Evolutionary conservation across 192 early-diverging fungal genomes (phyloP), one percentile per base, ranked within the genome.

Genomic region (Fimicolochytrium jonesii): DNA sequence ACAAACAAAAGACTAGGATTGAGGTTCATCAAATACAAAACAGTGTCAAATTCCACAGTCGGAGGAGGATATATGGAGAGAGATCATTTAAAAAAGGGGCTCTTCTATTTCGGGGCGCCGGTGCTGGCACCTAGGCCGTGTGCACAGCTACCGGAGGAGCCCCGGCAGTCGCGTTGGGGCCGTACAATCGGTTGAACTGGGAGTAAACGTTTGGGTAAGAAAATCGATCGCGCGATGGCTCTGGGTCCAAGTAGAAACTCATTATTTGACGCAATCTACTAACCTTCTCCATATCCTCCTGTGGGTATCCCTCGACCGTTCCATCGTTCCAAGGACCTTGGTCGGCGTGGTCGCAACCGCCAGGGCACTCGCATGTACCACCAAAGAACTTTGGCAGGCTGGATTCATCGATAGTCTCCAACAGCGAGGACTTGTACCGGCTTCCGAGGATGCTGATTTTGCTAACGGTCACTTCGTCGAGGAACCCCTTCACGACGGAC

Each of bases 281-380:
- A 42, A 67, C 66, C 57, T 60, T 68, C 49, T 79, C 77, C 43
- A 65, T 68, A 49, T 66, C 62, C 50, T 60, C 53, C 49, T 74
- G 57, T 18, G 80, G 80, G 59, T 74, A 82, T 23, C 80, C 80
- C 37, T 41, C 50, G 0, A 79, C 75, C 31, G 72, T 61, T 1
- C 77, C 74, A 63, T 82, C 77, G 59, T 79, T 79, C 80, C 80
- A 82, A 6, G 80, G 80, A 2, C 80, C 80, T 29, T 71, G 51
- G 55, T 82, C 80, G 7, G 68, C 60, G 41, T 56, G 31, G 28
- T 78, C 72, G 62, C 80, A 82, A 11, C 80, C 80, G 1, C 57
- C 71, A 3, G 67, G 65, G 51, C 74, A 76, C 13, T 64, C 48
- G 60, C 80, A 77, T 13, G 54, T 67, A 6, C 80, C 80, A 3